phyloP scores from a whole-genome alignment of 2,329 filamentous ascomycete genomes.

The Tolypocladium ovalisporum region DNA sequence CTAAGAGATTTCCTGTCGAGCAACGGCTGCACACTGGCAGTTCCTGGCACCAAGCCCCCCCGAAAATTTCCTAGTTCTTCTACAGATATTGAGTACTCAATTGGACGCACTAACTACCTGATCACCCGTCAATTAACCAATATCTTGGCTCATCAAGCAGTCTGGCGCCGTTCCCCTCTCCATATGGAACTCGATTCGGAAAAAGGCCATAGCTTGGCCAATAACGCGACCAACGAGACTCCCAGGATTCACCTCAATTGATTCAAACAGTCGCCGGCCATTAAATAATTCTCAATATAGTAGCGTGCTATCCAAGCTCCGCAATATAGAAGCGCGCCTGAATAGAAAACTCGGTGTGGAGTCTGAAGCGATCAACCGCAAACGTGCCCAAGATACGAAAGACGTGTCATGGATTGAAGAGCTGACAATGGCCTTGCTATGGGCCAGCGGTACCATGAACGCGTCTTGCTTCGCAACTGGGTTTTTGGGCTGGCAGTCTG shows the following conservation, averaged over 20 bases:
- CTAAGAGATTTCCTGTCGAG: neutral
- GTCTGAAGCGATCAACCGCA: slow-evolving; percentile 32
- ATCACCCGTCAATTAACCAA: no score
- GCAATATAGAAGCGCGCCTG: slow-evolving; percentile 28
- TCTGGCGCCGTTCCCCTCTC: neutral
- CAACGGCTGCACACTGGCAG: neutral
- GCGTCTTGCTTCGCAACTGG: slow-evolving; percentile 39
- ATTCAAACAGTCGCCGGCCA: neutral
- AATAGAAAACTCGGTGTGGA: slow-evolving; percentile 38
- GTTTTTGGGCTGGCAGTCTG: slow-evolving; percentile 38
- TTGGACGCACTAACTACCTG: no score
- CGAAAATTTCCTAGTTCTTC: neutral
- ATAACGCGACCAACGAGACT: neutral
- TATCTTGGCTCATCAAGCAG: no score
- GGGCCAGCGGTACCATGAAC: slow-evolving; percentile 41
- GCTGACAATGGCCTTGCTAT: slow-evolving; percentile 38
- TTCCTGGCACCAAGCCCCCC: neutral
- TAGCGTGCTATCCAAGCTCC: slow-evolving; percentile 24
- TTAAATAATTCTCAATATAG: neutral
- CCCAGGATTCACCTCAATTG: neutral
- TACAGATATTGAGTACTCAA: no score
- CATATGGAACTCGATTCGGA: neutral
- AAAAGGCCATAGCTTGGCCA: neutral
- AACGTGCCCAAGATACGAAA: slow-evolving; percentile 29
- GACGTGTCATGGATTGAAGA: slow-evolving; percentile 24